Base-by-base conservation (phyloP, 192 early-diverging fungal genomes). In the Globomyces pollinis-pini region DNA sequence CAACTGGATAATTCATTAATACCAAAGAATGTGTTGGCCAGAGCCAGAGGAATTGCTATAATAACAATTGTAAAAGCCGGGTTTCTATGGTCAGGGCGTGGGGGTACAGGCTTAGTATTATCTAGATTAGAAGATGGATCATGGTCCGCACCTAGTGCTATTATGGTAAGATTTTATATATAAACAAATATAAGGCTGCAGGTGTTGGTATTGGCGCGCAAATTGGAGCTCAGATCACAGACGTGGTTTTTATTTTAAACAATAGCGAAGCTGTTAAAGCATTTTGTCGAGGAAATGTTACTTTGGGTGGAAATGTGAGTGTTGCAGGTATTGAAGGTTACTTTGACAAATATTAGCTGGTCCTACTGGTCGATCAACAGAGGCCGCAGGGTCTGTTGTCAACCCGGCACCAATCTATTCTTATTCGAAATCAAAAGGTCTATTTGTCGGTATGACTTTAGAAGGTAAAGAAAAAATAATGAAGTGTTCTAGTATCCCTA, bases 161-260 rank as follows among this genome's bases (percentile, higher is more conserved):
- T 98, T 47, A 81, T 76, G n/a, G n/a, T n/a, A n/a, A n/a, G n/a
- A n/a, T n/a, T n/a, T n/a, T n/a, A n/a, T n/a, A n/a, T n/a, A n/a
- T n/a, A n/a, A n/a, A n/a, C n/a, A n/a, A n/a, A n/a, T n/a, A n/a
- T n/a, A n/a, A n/a, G 9, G 88, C 88, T 1, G 87, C 79, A 31
- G 91, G 91, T 2, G 86, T 67, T 20, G 91, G 92, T 33, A 57
- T 91, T 59, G 92, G 92, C 35, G 85, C 84, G 2, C 90, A 94
- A 65, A 84, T 94, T 61, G 92, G 91, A 45, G 89, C 84, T 2
- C 85, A 91, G 57, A 72, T 93, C 45, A 94, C 94, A n/a, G 92
- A 97, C 65, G 87, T 88, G 70, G 91, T 97, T 15, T 85, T 95
- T 53, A 72, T 97, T 32, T 71, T 97, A 31, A 97, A 91, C 64